phyloP scores from a whole-genome alignment of 2,329 filamentous ascomycete species.

The Huntiella omanensis region DNA sequence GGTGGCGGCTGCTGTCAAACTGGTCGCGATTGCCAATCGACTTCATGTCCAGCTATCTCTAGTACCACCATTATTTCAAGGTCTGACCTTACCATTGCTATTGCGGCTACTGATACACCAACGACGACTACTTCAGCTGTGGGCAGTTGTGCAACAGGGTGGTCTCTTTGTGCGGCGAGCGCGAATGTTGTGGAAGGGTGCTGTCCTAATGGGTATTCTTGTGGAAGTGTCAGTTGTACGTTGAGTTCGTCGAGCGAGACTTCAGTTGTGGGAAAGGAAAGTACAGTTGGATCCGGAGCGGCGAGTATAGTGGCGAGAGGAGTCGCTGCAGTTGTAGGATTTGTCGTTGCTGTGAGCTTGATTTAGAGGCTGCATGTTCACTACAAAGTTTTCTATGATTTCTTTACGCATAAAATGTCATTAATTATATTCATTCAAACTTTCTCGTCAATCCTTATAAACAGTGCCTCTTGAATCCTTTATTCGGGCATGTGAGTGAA shows the following conservation, averaged over 20 bases:
- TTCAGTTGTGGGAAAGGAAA: conserved; percentile 35
- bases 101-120: conserved; percentile 33
- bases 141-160: conserved; percentile 53
- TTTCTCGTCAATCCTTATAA: not conserved
- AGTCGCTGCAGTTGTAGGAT: not conserved
- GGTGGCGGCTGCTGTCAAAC: conserved; percentile 76
- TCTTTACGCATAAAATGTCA: not conserved
- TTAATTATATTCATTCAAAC: not conserved
- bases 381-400: not conserved
- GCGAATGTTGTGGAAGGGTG: conserved; percentile 55
- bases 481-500: conserved; percentile 46
- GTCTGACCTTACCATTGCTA: conserved; percentile 47
- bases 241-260: conserved; percentile 32
- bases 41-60: conserved; percentile 48
- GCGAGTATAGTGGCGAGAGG: not conserved
- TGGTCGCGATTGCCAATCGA: conserved; percentile 65
- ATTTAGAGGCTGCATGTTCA: not conserved
- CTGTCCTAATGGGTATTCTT: conserved; percentile 60
- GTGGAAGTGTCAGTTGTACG: conserved; percentile 55
- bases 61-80: conserved; percentile 46
- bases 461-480: conserved; percentile 6
- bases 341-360: not conserved
- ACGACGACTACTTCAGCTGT: conserved; percentile 22
- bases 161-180: conserved; percentile 48
- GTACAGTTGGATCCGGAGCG: conserved; percentile 18